These are phyloP conservation scores for Galerina sulciceps DNA, from an alignment of 768 basidiomycete genomes.

Conservation along the genomic window DNA sequence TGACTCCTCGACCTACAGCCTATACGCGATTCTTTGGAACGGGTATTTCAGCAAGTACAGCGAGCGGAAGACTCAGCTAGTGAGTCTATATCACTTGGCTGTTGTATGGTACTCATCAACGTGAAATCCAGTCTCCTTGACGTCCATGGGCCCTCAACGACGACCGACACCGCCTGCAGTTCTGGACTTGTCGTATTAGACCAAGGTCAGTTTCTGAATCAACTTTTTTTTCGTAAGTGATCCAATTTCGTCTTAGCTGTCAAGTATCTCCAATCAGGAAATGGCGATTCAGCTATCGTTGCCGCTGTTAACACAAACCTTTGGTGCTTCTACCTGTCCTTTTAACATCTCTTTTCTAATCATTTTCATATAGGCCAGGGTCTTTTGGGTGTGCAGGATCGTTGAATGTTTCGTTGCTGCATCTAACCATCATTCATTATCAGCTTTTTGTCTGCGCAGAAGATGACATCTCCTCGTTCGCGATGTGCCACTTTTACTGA, in stretches of 20 bases:
- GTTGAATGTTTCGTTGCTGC: neutral
- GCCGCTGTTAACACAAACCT: conserved; percentile 26
- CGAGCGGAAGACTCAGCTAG: conserved; percentile 37
- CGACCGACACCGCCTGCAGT: conserved; percentile 32
- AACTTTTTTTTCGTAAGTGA: neutral
- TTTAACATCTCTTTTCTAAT: neutral
- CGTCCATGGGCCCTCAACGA: conserved; percentile 32
- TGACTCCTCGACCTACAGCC: conserved; percentile 10
- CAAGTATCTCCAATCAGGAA: conserved; percentile 26
- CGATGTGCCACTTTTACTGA: conserved; percentile 37
- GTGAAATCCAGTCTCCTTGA: conserved; percentile 26
- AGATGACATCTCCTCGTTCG: conserved; percentile 33
- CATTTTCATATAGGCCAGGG: conserved; percentile 23
- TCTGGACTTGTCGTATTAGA: conserved; percentile 32
- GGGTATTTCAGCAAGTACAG: conserved; percentile 27
- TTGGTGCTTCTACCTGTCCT: conserved; percentile 17
- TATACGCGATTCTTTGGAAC: conserved; percentile 32
- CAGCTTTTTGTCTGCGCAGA: conserved; percentile 35
- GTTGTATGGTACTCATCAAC: neutral
- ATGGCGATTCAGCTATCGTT: conserved; percentile 33
- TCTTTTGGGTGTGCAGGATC: conserved; percentile 22
- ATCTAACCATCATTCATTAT: neutral
- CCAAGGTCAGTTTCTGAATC: conserved; percentile 21
- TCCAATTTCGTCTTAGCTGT: conserved; percentile 21
- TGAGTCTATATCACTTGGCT: conserved; percentile 8